These are phyloP conservation scores for Pseudodiploospora longispora DNA, from an alignment of 2,329 filamentous ascomycete genomes.

Conservation along the genomic window DNA sequence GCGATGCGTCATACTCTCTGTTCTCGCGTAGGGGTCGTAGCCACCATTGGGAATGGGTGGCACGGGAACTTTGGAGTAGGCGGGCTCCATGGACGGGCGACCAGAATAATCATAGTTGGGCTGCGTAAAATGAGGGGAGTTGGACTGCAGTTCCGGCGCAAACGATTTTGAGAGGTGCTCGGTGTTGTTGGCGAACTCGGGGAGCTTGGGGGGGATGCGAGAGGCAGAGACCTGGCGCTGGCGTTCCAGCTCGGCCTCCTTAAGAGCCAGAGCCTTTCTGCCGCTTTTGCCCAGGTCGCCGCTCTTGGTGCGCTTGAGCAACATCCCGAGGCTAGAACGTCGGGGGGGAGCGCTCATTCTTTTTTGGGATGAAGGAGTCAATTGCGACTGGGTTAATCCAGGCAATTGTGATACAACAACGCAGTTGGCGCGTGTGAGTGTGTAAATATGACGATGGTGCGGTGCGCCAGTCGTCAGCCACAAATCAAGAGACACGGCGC, in stretches of 20 bases:
- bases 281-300: slow-evolving; percentile 52
- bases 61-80: slow-evolving; percentile 37
- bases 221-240: slow-evolving; percentile 39
- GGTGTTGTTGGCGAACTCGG: slow-evolving; percentile 42
- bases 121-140: slow-evolving; percentile 40
- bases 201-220: slow-evolving; percentile 42
- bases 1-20: slow-evolving; percentile 94
- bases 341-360: slow-evolving; percentile 22
- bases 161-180: slow-evolving; percentile 38
- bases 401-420: no score
- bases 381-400: no score
- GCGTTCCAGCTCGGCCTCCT: slow-evolving; percentile 43
- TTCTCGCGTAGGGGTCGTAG: slow-evolving; percentile 70
- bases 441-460: no score
- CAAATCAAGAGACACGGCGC: no score
- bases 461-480: no score
- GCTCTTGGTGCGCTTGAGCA: slow-evolving; percentile 62
- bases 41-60: slow-evolving; percentile 55
- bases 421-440: no score
- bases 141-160: slow-evolving; percentile 48
- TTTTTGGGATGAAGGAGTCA: not conserved
- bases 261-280: slow-evolving; percentile 50
- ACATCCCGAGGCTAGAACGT: slow-evolving; percentile 44
- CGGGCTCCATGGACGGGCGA: slow-evolving; percentile 44
- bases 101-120: slow-evolving; percentile 15